phyloP scores from a whole-genome alignment of 495 filamentous ascomycete genomes.

The Pseudomonodictys pantanalensis region DNA sequence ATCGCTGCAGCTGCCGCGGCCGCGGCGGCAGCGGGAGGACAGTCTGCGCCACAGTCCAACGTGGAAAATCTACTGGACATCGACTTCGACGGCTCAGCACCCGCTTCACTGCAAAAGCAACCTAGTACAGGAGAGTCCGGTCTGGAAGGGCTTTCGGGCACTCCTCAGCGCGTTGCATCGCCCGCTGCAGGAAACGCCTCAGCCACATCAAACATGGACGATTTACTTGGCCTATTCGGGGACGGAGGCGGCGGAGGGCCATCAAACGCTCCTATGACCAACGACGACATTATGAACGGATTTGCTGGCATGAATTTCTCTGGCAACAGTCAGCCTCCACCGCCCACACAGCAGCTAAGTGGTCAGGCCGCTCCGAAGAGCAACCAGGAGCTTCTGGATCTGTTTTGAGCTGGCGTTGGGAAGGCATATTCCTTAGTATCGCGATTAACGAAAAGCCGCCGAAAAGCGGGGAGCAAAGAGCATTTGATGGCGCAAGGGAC shows the following conservation, averaged over 20 bases:
- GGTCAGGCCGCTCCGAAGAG: conserved; percentile 44
- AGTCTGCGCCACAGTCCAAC: conserved; percentile 63
- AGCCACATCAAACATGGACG: conserved; percentile 65
- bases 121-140: conserved; percentile 61
- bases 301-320: conserved; percentile 74
- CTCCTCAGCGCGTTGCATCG: conserved; percentile 75
- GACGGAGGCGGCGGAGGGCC: conserved; percentile 48
- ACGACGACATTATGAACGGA: conserved; percentile 66
- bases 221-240: conserved; percentile 71
- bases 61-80: conserved; percentile 96
- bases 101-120: conserved; percentile 77
- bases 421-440: background rate
- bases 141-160: conserved; percentile 71
- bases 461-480: conserved; percentile 4
- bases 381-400: conserved; percentile 84
- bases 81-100: conserved; percentile 93
- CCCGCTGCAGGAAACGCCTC: conserved; percentile 43
- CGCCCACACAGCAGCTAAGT: conserved; percentile 51
- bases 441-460: background rate
- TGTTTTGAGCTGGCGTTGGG: conserved; percentile 59
- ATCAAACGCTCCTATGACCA: conserved; percentile 35
- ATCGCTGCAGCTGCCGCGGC: conserved; percentile 79
- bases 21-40: conserved; percentile 58
- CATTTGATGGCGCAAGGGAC: background rate
- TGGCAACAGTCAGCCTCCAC: conserved; percentile 51